Percentiles rank a stretch among this genome's conserved stretches.
phyloP scores from a whole-genome alignment of 352 stramenopile genomes.

The Globisporangium perplexum region DNA sequence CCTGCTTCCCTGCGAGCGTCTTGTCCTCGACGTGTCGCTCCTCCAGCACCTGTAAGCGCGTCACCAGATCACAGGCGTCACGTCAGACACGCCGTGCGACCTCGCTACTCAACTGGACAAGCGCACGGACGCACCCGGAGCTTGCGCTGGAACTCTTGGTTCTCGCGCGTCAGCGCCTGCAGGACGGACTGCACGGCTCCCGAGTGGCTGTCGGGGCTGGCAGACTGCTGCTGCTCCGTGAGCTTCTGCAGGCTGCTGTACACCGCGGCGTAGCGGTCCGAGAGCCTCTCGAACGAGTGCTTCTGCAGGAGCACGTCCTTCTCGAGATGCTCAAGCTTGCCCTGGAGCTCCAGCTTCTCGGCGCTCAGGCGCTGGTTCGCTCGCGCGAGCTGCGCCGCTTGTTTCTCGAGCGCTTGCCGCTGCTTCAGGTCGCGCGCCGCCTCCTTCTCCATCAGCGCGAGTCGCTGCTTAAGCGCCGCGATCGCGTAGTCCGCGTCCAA shows the following conservation, averaged over 20 bases:
- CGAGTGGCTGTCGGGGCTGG: constrained; percentile 10
- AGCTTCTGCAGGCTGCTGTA: constrained; percentile 60
- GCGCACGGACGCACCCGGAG: constrained; percentile 23
- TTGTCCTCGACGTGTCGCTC: constrained; percentile 56
- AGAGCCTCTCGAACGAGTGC: constrained; percentile 65
- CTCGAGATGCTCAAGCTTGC: constrained; percentile 40
- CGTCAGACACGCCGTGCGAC: neutral
- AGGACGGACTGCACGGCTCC: constrained; percentile 34
- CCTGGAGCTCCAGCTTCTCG: constrained; percentile 30
- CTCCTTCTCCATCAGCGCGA: constrained; percentile 43
- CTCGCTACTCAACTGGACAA: neutral
- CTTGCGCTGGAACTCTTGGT: constrained; percentile 64
- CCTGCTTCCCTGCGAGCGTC: constrained; percentile 36
- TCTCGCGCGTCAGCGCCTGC: constrained; percentile 55
- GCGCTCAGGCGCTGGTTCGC: constrained; percentile 35
- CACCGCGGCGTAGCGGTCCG: constrained; percentile 40
- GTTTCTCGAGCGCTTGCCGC: constrained; percentile 30
- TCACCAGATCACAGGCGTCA: neutral
- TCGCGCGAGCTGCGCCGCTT: constrained; percentile 22
- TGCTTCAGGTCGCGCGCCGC: constrained; percentile 13
- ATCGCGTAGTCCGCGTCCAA: constrained; percentile 37
- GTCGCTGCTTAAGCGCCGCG: constrained; percentile 34
- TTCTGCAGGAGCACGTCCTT: constrained; percentile 40
- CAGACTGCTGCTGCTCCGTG: constrained; percentile 24
- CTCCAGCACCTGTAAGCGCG: constrained; percentile 39